phyloP scores from a whole-genome alignment of 1,139 yeast genomes.

The Zygoascus hellenicus region DNA sequence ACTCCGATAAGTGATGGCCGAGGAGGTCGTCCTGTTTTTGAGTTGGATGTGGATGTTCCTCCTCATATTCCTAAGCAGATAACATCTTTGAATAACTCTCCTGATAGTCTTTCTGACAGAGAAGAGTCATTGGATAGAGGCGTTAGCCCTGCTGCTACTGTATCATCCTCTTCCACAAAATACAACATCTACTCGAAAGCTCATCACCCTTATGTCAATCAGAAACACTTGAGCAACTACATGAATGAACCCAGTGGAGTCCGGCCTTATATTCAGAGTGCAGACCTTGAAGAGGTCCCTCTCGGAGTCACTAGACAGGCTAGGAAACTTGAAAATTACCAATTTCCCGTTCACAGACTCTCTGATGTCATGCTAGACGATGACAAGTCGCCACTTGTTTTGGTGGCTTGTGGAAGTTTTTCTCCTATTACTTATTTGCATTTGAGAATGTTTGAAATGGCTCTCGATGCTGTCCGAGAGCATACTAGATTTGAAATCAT shows the following conservation, averaged over 20 bases:
- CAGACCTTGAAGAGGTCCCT: slow-evolving; percentile 95
- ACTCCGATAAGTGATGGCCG: slow-evolving; percentile 16
- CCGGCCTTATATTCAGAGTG: slow-evolving; percentile 48
- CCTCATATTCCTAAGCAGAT: slow-evolving; percentile 20
- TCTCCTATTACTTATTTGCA: slow-evolving; percentile 94
- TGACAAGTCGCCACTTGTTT: slow-evolving; percentile 78
- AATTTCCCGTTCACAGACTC: slow-evolving; percentile 81
- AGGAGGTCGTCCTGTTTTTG: not conserved
- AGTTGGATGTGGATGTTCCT: slow-evolving; percentile 15
- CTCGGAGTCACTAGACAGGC: slow-evolving; percentile 90
- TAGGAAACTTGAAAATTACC: slow-evolving; percentile 54
- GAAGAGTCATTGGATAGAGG: not conserved
- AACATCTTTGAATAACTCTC: slow-evolving; percentile 20
- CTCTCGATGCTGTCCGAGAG: slow-evolving; percentile 88
- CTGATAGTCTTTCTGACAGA: slow-evolving; percentile 5
- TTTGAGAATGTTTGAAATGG: slow-evolving; percentile 97
- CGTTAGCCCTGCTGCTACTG: not conserved
- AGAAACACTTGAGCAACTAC: slow-evolving; percentile 14
- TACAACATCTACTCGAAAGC: slow-evolving; percentile 1
- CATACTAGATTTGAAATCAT: slow-evolving; percentile 90
- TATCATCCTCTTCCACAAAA: not conserved
- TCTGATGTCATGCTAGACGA: slow-evolving; percentile 67
- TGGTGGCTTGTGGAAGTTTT: slow-evolving; percentile 96
- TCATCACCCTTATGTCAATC: not conserved
- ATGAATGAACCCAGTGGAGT: slow-evolving; percentile 30